Evolutionary conservation across 2,329 filamentous ascomycete species (phyloP), one percentile per base, ranked within the genome.

Genomic region (Neonectria punicea): DNA sequence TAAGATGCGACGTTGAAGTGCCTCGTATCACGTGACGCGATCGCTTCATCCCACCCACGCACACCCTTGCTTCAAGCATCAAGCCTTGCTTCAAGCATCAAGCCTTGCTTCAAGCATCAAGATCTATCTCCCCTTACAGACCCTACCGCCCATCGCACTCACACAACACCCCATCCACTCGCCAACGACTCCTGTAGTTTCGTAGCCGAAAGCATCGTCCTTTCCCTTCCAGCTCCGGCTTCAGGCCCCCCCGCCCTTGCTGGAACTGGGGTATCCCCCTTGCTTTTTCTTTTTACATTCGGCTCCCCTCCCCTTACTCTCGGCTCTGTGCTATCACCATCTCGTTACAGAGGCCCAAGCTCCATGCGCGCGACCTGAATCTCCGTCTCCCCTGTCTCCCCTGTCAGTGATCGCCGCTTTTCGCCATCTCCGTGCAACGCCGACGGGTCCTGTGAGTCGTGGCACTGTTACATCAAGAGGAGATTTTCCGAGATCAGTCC

Each of bases 271-370:
- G 41, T 50, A 20, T 22, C 20, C 22, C 58, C 50, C 50, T 54
- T 28, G n/a, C 50, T 25, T 25, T 25, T 25, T 22, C 20, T 32
- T 43, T 30, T 20, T 2, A 32, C 14, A n/a, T 5, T 54, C 32
- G 50, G 20, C 32, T 41, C 44, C 58, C 30, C 30, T 61, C 49
- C 43, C 58, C 58, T 61, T 61, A 54, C 58, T 61, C 46, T 61
- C 58, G 51, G 53, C 36, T 61, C 50, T 9, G 50, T 20, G 32
- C 20, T 10, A 55, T 55, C 51, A 13, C 49, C n/a, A 51, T 51
- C 30, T 51, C n/a, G n/a, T 32, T 20, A 25, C 49, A 14, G 28
- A 20, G 49, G 49, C 28, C 49, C 49, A 51, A 51, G 30, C 49
- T 51, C 46, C 25, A 4, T 20, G 49, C 30, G 30, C 13, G 30